Evolutionary conservation across 352 stramenopile species (phyloP).

Genomic region (Globisporangium barbulae): DNA sequence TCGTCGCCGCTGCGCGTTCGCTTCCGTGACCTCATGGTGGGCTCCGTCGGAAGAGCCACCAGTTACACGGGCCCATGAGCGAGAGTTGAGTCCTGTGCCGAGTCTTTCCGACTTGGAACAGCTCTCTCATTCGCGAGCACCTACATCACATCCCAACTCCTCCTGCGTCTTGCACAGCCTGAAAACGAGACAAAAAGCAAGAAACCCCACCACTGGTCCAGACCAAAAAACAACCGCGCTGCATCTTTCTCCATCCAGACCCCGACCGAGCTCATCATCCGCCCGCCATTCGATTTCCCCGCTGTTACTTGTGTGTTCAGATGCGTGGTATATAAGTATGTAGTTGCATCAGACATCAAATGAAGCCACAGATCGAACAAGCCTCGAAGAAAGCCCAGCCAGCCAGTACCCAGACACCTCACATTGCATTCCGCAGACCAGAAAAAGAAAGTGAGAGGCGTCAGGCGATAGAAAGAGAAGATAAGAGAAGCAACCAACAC

Average conservation of each 20-base stretch:
- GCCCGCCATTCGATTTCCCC: slow-evolving; percentile 1
- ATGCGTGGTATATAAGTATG: slow-evolving; percentile 9
- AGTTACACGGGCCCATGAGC: slow-evolving; percentile 43
- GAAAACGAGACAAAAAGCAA: slow-evolving; percentile 10
- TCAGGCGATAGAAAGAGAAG: not conserved
- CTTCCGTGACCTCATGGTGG: slow-evolving; percentile 62
- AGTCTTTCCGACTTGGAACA: slow-evolving; percentile 1
- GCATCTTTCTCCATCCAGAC: slow-evolving; percentile 9
- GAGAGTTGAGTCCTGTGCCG: not conserved
- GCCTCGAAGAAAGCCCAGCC: not conserved
- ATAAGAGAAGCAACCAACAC: not conserved
- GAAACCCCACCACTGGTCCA: not conserved
- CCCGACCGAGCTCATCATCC: not conserved
- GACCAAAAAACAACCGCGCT: slow-evolving; percentile 1
- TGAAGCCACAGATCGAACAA: not conserved
- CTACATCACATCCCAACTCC: not conserved
- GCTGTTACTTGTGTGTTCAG: slow-evolving; percentile 7
- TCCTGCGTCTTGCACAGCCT: slow-evolving; percentile 3
- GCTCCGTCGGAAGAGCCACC: slow-evolving; percentile 40
- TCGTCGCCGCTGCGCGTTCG: slow-evolving; percentile 51
- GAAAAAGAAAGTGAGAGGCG: slow-evolving; percentile 6
- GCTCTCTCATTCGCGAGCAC: not conserved
- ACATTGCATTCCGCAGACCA: slow-evolving; percentile 2
- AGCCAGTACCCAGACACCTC: not conserved
- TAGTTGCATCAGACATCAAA: slow-evolving; percentile 9